Evolutionary conservation across 345 rosid species (phyloP), one percentile per base, ranked within the genome.

Genomic region (Mangifera indica): DNA sequence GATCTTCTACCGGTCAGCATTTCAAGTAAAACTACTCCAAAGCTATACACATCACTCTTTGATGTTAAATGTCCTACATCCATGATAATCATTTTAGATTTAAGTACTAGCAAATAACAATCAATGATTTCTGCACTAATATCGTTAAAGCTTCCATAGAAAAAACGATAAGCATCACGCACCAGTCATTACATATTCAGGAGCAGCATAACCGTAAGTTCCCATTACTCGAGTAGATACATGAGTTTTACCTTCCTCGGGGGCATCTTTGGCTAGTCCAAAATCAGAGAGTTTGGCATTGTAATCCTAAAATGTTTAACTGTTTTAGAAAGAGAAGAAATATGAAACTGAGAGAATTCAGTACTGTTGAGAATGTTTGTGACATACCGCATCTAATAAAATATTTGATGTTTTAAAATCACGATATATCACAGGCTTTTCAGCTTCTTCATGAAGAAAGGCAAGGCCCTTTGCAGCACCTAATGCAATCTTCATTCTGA

Each of bases 141-240:
- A 37, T 21, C 3, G 10, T 49, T 14, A 52, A 24, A 10, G 40
- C 9, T 13, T 18, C 10, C n/a, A 49, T 25, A n/a, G 48, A 34
- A n/a, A 49, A 40, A 24, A n/a, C 34, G 14, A 53, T 14, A 54
- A 48, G 46, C 21, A 59, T 58, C 26, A 78, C 89, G 26, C 69
- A 89, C 93, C 97, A 62, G 91, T 91, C 97, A 87, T 91, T 60
- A 91, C 93, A 79, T 90, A 90, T 67, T 88, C 91, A 5, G 97
- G 93, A n/a, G 97, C 97, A 8, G 93, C 97, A 77, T 91, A 91
- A 60, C 97, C 97, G 76, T 88, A 88, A 12, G 97, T 91, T 73
- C 93, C 97, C 93, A 91, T 88, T 32, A 91, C 93, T 61, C 97
- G 78, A 68, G 97, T 91, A 57, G 97, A 91, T 44, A 91, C 97